A percentile compares a stretch with the other conserved stretches of the same genome.
Conservation (phyloP, 148 eudicot genomes). For the Chenopodium suecicum region DNA sequence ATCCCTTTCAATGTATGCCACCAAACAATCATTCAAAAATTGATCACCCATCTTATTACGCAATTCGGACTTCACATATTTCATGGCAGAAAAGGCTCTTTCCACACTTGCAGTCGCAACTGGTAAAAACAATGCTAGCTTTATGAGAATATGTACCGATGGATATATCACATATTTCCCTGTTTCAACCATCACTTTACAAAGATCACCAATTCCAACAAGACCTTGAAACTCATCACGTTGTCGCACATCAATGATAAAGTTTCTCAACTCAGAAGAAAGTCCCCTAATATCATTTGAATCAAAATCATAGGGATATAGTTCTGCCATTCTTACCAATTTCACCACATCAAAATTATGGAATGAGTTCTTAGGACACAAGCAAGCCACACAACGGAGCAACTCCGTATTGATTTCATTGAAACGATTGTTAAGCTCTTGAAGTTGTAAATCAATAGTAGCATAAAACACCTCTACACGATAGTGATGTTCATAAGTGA, state of each 20-base stretch:
- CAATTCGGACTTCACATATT: too few species aligned
- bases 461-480: constrained; percentile 20
- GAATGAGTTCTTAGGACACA: background rate
- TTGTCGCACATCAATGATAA: too few species aligned
- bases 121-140: constrained; percentile 5
- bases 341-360: background rate
- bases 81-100: background rate
- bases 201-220: background rate
- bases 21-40: too few species aligned
- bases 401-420: constrained; percentile 2
- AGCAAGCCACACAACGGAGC: constrained; percentile 10
- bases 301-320: too few species aligned
- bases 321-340: background rate
- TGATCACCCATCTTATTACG: too few species aligned
- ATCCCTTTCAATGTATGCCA: constrained; percentile 1
- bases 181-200: constrained; percentile 4
- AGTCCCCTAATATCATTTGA: too few species aligned
- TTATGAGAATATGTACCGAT: background rate
- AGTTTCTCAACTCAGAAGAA: too few species aligned
- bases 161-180: background rate
- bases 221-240: background rate
- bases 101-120: constrained; percentile 13
- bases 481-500: constrained; percentile 19
- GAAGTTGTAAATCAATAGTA: constrained; percentile 26
- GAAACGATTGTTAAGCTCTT: constrained; percentile 19